These are phyloP conservation scores for Metschnikowia peoriensis DNA, from an alignment of 805 yeast genomes.

Conservation along the genomic window DNA sequence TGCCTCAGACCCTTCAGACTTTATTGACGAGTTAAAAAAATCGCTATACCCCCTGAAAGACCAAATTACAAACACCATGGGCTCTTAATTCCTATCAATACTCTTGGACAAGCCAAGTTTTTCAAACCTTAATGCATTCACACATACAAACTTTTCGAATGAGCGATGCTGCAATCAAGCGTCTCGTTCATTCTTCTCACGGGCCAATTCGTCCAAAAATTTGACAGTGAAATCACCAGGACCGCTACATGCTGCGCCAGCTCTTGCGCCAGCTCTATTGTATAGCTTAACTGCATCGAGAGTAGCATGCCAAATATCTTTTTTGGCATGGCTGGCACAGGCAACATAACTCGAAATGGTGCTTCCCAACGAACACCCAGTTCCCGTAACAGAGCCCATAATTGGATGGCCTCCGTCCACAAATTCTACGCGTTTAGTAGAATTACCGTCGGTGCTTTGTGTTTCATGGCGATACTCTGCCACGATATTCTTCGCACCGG, in stretches of 20 bases:
- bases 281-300: conserved; percentile 55
- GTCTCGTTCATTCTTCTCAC: neutral
- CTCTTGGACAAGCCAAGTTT: too few relatives aligned
- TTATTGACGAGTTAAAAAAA: too few relatives aligned
- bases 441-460: neutral
- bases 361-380: conserved; percentile 83
- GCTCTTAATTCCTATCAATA: too few relatives aligned
- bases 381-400: conserved; percentile 72
- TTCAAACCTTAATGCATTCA: neutral
- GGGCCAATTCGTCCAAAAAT: conserved; percentile 43
- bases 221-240: conserved; percentile 54
- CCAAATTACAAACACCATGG: too few relatives aligned
- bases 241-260: conserved; percentile 41
- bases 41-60: too few relatives aligned
- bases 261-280: conserved; percentile 60
- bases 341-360: conserved; percentile 58
- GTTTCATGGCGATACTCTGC: conserved; percentile 7
- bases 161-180: neutral
- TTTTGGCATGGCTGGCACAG: conserved; percentile 18
- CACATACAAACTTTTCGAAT: neutral
- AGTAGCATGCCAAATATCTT: conserved; percentile 44
- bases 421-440: conserved; percentile 9
- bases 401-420: conserved; percentile 58
- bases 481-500: conserved; percentile 50
- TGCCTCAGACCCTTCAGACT: too few relatives aligned